phyloP scores from a whole-genome alignment of 1,139 yeast species.

The Magnusiomyces tetraspermus region DNA sequence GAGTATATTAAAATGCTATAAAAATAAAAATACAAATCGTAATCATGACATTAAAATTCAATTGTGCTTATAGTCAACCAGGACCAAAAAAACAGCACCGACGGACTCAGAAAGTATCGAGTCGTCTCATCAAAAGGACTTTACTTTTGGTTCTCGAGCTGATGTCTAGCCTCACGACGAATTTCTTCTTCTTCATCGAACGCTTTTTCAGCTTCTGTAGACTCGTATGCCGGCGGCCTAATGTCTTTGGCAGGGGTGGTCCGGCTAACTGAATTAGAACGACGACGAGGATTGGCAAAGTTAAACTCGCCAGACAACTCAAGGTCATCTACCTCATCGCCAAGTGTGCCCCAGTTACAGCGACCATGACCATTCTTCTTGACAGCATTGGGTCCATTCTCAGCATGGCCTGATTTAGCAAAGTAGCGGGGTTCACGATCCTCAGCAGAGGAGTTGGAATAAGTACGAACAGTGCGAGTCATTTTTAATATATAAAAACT shows the following conservation, averaged over 20 bases:
- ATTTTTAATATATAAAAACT: slow-evolving; percentile 30
- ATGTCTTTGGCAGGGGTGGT: slow-evolving; percentile 1
- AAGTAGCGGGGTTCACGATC: slow-evolving; percentile 51
- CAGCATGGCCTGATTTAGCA: slow-evolving; percentile 59
- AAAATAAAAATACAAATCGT: too few species aligned
- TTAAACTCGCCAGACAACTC: slow-evolving; percentile 33
- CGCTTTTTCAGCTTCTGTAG: background rate
- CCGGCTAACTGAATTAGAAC: slow-evolving; percentile 34
- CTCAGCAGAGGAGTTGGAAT: slow-evolving; percentile 54
- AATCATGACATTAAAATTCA: too few species aligned
- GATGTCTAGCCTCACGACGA: background rate
- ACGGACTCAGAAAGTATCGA: too few species aligned
- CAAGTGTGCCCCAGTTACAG: slow-evolving; percentile 37
- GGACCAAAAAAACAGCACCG: too few species aligned
- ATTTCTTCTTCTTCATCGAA: slow-evolving; percentile 1
- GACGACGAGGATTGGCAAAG: slow-evolving; percentile 33
- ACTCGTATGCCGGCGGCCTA: background rate
- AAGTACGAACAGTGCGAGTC: slow-evolving; percentile 70
- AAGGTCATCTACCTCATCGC: slow-evolving; percentile 35
- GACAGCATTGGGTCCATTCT: slow-evolving; percentile 61
- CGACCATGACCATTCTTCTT: slow-evolving; percentile 84
- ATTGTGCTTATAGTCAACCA: too few species aligned
- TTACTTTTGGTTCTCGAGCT: background rate
- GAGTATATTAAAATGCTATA: too few species aligned
- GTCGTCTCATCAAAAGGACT: too few species aligned